A percentile compares a stretch with the other conserved stretches of the same genome.
Evolutionary conservation across 1,284 basidiomycete genomes (phyloP).

Genomic region (Ustilago loliicola): DNA sequence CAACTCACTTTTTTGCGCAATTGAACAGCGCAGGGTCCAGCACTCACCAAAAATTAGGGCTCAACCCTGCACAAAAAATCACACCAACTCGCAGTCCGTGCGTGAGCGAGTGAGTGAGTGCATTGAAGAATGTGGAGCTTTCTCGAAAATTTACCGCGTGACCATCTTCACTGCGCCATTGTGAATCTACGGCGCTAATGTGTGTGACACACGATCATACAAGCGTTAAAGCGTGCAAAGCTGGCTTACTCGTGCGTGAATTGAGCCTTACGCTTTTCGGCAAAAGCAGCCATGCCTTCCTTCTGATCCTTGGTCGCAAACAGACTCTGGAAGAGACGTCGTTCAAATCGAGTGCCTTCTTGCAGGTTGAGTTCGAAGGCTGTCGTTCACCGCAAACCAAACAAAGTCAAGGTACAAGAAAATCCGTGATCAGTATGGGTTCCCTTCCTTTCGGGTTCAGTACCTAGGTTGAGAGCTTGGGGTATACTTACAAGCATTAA

Average conservation of each 20-base stretch:
- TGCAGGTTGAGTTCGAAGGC: slow-evolving; percentile 83
- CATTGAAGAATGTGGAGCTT: slow-evolving; percentile 26
- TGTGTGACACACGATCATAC: too few species aligned
- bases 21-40: slow-evolving; percentile 36
- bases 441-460: background rate
- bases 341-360: slow-evolving; percentile 89
- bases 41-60: background rate
- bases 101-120: background rate
- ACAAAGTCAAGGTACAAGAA: background rate
- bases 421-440: background rate
- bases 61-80: background rate
- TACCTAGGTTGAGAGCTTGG: too few species aligned
- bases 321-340: slow-evolving; percentile 89
- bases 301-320: slow-evolving; percentile 98
- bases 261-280: slow-evolving; percentile 85
- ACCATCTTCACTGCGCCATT: slow-evolving; percentile 16
- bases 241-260: slow-evolving; percentile 61
- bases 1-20: slow-evolving; percentile 16
- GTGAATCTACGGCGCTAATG: background rate
- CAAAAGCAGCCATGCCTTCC: slow-evolving; percentile 97
- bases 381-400: slow-evolving; percentile 12
- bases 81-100: background rate
- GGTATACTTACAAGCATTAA: slow-evolving; percentile 81
- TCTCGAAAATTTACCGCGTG: slow-evolving; percentile 28
- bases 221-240: too few species aligned